Conservation (phyloP, 2,329 filamentous ascomycete genomes). For the Dryadomyces quercivorus region DNA sequence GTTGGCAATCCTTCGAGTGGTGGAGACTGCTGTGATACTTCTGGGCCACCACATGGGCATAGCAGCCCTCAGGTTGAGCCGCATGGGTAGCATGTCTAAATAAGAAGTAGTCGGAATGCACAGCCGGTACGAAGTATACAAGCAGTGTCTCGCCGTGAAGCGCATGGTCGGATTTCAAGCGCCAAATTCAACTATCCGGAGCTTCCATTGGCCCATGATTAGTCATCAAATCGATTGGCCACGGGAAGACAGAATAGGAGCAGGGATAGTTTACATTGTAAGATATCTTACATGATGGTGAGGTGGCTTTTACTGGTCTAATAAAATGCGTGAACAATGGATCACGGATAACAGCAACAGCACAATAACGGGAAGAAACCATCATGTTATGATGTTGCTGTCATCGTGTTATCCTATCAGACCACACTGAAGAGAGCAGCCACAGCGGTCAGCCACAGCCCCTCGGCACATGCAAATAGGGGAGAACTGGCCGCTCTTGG, state of each 20-base stretch:
- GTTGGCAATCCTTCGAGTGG: background rate
- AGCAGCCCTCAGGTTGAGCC: background rate
- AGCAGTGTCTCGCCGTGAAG: background rate
- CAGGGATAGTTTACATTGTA: too few species aligned
- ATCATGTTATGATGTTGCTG: background rate
- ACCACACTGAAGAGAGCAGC: background rate
- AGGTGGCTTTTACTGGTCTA: too few species aligned
- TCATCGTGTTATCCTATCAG: background rate
- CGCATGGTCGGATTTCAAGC: background rate
- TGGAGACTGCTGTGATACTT: background rate
- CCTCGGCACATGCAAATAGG: too few species aligned
- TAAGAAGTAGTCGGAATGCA: too few species aligned
- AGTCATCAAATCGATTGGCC: background rate
- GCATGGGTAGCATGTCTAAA: background rate
- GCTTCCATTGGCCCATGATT: background rate
- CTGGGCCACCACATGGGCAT: background rate
- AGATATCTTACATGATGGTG: too few species aligned
- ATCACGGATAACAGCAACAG: too few species aligned
- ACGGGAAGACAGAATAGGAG: too few species aligned
- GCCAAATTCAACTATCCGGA: background rate
- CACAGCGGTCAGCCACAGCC: background rate
- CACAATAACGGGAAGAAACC: too few species aligned
- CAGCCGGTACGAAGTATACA: too few species aligned
- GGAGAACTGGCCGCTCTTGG: background rate
- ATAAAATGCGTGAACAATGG: too few species aligned